These are phyloP conservation scores for Ogataea neopini DNA, from an alignment of 805 yeast species.

Conservation along the genomic window DNA sequence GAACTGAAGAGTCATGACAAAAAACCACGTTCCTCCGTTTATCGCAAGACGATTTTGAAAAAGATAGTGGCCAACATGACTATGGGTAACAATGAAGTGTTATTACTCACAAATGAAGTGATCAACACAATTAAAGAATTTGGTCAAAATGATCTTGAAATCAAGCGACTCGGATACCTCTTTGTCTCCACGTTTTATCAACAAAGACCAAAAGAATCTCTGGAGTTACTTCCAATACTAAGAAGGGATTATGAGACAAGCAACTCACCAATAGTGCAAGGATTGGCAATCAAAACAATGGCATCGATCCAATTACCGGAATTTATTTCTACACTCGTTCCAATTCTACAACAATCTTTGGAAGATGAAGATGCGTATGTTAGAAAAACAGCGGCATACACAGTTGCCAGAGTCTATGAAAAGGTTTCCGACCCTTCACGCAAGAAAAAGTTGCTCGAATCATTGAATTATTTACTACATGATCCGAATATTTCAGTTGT, in stretches of 20 bases:
- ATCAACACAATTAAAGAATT: slow-evolving; percentile 45
- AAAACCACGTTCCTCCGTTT: slow-evolving; percentile 37
- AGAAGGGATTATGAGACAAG: slow-evolving; percentile 46
- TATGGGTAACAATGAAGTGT: slow-evolving; percentile 77
- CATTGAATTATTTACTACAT: slow-evolving; percentile 52
- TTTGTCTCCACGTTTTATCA: slow-evolving; percentile 63
- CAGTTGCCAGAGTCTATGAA: slow-evolving; percentile 68
- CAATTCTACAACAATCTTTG: slow-evolving; percentile 37
- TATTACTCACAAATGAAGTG: slow-evolving; percentile 64
- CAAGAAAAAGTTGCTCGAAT: slow-evolving; percentile 44
- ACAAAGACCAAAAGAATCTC: slow-evolving; percentile 55
- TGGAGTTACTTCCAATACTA: slow-evolving; percentile 56
- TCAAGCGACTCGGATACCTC: slow-evolving; percentile 69
- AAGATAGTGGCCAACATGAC: slow-evolving; percentile 83
- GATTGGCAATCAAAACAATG: slow-evolving; percentile 64
- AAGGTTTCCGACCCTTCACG: slow-evolving; percentile 51
- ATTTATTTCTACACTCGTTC: slow-evolving; percentile 48
- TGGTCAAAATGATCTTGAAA: slow-evolving; percentile 54
- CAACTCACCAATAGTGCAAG: slow-evolving; percentile 47
- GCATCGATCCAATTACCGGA: slow-evolving; percentile 58
- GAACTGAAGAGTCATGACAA: slow-evolving; percentile 39
- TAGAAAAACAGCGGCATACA: slow-evolving; percentile 67
- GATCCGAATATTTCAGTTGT: slow-evolving; percentile 64
- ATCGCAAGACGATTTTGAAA: slow-evolving; percentile 56
- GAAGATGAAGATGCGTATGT: slow-evolving; percentile 57